Base-by-base conservation (phyloP, 306 rosid species). In the Inga leiocalycina region DNA sequence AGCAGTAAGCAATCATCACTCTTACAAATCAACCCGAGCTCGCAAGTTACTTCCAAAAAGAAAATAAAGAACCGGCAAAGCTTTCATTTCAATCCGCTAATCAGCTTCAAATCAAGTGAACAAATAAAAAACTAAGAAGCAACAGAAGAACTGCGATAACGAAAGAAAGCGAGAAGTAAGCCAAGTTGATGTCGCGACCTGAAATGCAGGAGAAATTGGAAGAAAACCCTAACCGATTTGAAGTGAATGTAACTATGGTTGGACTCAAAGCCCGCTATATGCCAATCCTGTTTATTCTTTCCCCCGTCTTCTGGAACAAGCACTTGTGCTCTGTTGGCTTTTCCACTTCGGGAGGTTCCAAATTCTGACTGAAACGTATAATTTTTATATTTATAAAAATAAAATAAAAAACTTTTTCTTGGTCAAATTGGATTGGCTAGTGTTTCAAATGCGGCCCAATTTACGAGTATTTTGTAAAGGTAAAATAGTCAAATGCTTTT, bases 161-260 rank as follows among this genome's bases (percentile, higher is more conserved):
- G 74, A 17, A 8, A 39, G 49, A 39, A 39, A 39, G 74, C 8
- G 45, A 67, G 72, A 67, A 16, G 19, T 37, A 4, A 2, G 41
- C 7, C 15, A 45, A 46, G 57, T 24, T 6, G 9, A 15, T 13
- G 59, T 1, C 8, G 30, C 2, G 22, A 84, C 81, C 81, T 80
- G 81, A 66, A 84, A 74, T 37, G 57, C 80, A 57, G 70, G 62
- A 76, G 48, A 20, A 34, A 17, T 37, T 19, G 13, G 19, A 57
- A 11, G 49, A 3, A 54, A 74, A 51, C 82, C 72, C 83, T 66
- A 68, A 85, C 44, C 88, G 57, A 32, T 41, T 61, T 7, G 81
- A 79, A 75, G 68, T 56, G 59, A 80, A 17, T 11, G 66, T 3
- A 69, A 49, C 27, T 24, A 56, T 17, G 3, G 27, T 14, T 0